A percentile compares a stretch with the other conserved stretches of the same genome.
Conservation (phyloP, 2,329 filamentous ascomycete genomes). For the Uncinocarpus reesii region DNA sequence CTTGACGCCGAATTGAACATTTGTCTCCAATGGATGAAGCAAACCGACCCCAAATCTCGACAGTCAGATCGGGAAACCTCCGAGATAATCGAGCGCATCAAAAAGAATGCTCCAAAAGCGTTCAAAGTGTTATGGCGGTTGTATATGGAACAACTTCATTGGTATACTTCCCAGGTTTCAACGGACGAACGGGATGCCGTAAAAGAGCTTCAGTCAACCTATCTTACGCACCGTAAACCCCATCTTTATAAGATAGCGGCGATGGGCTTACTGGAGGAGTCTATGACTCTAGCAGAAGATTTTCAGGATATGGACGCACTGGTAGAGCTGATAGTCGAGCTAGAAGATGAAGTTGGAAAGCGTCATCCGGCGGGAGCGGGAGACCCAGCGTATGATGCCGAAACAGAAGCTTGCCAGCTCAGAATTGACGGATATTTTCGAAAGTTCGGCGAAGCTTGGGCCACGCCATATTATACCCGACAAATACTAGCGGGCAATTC, state of each 20-base stretch:
- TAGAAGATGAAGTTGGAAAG: slow-evolving; percentile 31
- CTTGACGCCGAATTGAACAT: slow-evolving; percentile 34
- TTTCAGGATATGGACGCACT: slow-evolving; percentile 54
- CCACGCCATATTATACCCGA: slow-evolving; percentile 66
- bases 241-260: slow-evolving; percentile 40
- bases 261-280: slow-evolving; percentile 47
- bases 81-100: slow-evolving; percentile 35
- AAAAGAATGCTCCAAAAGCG: slow-evolving; percentile 43
- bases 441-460: slow-evolving; percentile 43
- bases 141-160: slow-evolving; percentile 50
- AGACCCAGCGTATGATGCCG: slow-evolving; percentile 16
- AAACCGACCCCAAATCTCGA: slow-evolving; percentile 18
- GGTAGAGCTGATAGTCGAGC: slow-evolving; percentile 40
- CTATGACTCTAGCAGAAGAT: slow-evolving; percentile 52
- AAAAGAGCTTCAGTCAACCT: slow-evolving; percentile 36
- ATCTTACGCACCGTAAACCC: slow-evolving; percentile 36
- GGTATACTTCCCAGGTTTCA: slow-evolving; percentile 45
- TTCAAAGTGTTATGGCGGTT: slow-evolving; percentile 50
- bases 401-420: slow-evolving; percentile 27
- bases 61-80: slow-evolving; percentile 28
- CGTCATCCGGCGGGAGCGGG: slow-evolving; percentile 15
- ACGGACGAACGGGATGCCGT: slow-evolving; percentile 42
- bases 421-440: slow-evolving; percentile 40
- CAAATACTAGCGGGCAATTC: slow-evolving; percentile 59
- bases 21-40: slow-evolving; percentile 31